Evolutionary conservation across 345 rosid genomes (phyloP).

Genomic region (Barbarea vulgaris): DNA sequence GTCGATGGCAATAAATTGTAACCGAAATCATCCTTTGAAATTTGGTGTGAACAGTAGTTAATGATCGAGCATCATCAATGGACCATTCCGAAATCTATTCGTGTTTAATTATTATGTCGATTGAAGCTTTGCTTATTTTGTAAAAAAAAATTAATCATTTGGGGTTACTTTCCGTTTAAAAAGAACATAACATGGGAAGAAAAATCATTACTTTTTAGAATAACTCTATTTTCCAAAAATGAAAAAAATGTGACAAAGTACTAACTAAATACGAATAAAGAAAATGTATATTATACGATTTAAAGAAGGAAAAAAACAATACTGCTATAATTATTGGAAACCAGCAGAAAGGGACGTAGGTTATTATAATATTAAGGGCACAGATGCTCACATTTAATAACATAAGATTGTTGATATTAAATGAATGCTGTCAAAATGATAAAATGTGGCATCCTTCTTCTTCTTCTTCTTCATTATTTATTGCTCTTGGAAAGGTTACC

Average conservation of each 20-base stretch:
- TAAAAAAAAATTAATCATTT: constrained; percentile 22
- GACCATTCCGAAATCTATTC: constrained; percentile 23
- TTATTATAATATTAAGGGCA: not conserved
- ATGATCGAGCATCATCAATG: constrained; percentile 17
- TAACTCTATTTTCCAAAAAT: not conserved
- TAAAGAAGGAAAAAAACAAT: constrained; percentile 31
- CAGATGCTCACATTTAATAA: constrained; percentile 36
- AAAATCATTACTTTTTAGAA: not conserved
- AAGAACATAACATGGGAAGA: not conserved
- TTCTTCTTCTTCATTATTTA: constrained; percentile 28
- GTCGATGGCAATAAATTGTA: constrained; percentile 32
- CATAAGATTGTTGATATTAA: constrained; percentile 34
- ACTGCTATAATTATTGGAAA: constrained; percentile 34
- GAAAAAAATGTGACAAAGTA: constrained; percentile 27
- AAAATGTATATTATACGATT: constrained; percentile 9
- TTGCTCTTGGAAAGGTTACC: constrained; percentile 9
- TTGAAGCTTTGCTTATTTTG: constrained; percentile 9
- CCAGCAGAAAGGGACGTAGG: constrained; percentile 17
- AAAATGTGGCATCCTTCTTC: constrained; percentile 1
- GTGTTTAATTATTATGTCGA: constrained; percentile 26
- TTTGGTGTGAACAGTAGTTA: constrained; percentile 19
- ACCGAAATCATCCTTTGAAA: not conserved
- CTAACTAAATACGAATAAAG: constrained; percentile 11
- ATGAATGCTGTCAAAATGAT: constrained; percentile 36
- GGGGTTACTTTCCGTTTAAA: not conserved